Base-by-base conservation (phyloP, 768 basidiomycete genomes). In the Tricholoma bakamatsutake region DNA sequence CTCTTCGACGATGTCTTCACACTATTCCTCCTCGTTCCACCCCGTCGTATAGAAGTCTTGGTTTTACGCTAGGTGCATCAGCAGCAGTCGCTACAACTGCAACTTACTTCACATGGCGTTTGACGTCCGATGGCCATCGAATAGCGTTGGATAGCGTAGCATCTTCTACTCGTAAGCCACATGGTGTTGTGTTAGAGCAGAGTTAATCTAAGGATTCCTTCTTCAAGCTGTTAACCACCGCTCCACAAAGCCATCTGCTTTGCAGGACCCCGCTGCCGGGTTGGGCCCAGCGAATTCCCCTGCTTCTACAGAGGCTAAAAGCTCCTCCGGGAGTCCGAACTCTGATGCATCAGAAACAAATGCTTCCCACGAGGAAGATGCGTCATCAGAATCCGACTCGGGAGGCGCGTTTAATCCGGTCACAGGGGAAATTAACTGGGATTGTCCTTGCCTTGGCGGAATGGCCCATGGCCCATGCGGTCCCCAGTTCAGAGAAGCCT, bases 381-480 rank as follows among this genome's bases (percentile, higher is more conserved):
- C 57, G 10, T 42, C 46, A 17, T 35, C 55, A 9, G 59, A 47
- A 10, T 11, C 58, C 62, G 50, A 63, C 52, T 40, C 60, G 24
- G 71, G 70, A 9, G 77, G 78, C 42, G 96, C 97, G 4, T 98
- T 82, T 78, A 89, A 99, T 73, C 95, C 95, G 17, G 93, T 84
- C 59, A 99, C 97, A 1, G 97, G 97, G 43, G 94, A 98, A 80
- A 98, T 99, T 65, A 99, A 99, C 75, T 99, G 97, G 97, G 97
- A 98, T 67, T 99, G 97, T 70, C 93, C 97, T 1, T 98, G 97
- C 69, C 83, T 99, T 7, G 97, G 97, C 31, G 97, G 97, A 50
- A 98, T 99, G 97, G 96, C 96, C 9, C 80, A 98, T 66, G 96
- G 97, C 5, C 93, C 94, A 9, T 99, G 97, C 65, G 97, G 97